Evolutionary conservation across 2,329 filamentous ascomycete genomes (phyloP), one percentile per base, ranked within the genome.

Genomic region (Colletotrichum spinosum): DNA sequence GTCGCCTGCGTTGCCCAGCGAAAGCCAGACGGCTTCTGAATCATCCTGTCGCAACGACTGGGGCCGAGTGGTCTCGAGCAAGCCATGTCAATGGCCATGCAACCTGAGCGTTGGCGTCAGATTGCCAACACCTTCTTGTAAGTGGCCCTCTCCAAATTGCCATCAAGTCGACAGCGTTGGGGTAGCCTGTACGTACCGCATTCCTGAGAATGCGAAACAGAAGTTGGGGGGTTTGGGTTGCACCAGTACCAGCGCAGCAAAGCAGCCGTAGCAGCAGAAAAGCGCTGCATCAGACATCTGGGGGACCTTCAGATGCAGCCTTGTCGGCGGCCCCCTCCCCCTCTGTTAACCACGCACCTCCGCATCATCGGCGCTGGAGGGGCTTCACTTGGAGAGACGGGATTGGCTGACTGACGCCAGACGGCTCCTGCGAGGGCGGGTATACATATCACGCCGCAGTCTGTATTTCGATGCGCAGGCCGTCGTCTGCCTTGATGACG

Each of bases 391-490:
- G 64, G 65, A 49, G 53, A 50, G 17, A 45, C 33, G 48, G 64
- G 64, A 67, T 67, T 67, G 64, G 64, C 39, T 41, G 35, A 15
- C 35, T 57, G 64, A 49, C 37, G 54, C 60, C 65, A 17, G 37
- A 59, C 55, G 60, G 55, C 38, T 65, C 54, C 64, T 55, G 64
- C 60, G 60, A 67, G 49, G 46, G 64, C 64, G 60, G 64, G 60
- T 67, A 60, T 60, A 67, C 49, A 65, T 54, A 67, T 67, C 54
- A 65, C 17, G 64, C 64, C 64, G 62, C 58, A 65, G 49, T 56
- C 59, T 65, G 62, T 52, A 56, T 57, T 65, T 56, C 56, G 58
- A 65, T 65, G 52, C 62, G 62, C 58, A 56, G 46, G 39, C 35
- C 41, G 45, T 55, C 39, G 48, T 34, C 34, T 49, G 52, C 58